phyloP scores from a whole-genome alignment of 129 eudicot species.

The Flaveria brownii region DNA sequence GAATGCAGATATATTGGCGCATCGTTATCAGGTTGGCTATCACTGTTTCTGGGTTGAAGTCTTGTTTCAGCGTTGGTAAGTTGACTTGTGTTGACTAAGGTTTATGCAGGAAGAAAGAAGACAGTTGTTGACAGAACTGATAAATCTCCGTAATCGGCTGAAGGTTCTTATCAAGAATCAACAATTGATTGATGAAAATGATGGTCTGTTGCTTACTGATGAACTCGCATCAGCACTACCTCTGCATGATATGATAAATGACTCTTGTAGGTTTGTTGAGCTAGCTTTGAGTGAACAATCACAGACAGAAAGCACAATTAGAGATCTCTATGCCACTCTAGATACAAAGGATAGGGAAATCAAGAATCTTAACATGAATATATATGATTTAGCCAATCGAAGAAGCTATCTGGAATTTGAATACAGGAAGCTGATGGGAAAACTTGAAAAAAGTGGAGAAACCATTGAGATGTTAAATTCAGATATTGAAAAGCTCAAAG shows the following conservation, averaged over 20 bases:
- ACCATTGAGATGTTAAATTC: slow-evolving; percentile 45
- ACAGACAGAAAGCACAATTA: slow-evolving; percentile 40
- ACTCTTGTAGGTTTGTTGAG: slow-evolving; percentile 49
- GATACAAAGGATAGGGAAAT: slow-evolving; percentile 54
- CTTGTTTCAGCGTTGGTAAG: slow-evolving; percentile 15
- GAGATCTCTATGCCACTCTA: slow-evolving; percentile 43
- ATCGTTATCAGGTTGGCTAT: slow-evolving; percentile 55
- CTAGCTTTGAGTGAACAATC: slow-evolving; percentile 36
- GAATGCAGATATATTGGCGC: slow-evolving; percentile 40
- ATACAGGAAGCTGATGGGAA: slow-evolving; percentile 48
- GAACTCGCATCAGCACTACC: slow-evolving; percentile 27
- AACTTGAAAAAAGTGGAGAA: slow-evolving; percentile 50
- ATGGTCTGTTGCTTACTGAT: slow-evolving; percentile 11
- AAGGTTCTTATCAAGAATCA: slow-evolving; percentile 40
- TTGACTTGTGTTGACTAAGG: slow-evolving; percentile 19
- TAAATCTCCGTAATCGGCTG: slow-evolving; percentile 45
- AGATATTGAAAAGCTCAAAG: slow-evolving; percentile 52
- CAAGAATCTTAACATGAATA: slow-evolving; percentile 49
- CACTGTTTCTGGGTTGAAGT: slow-evolving; percentile 8
- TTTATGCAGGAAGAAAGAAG: slow-evolving; percentile 67
- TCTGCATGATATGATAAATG: slow-evolving; percentile 54
- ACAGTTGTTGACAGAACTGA: slow-evolving; percentile 43
- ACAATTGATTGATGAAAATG: slow-evolving; percentile 22
- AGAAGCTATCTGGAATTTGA: slow-evolving; percentile 53
- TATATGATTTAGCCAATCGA: slow-evolving; percentile 48